phyloP scores from a whole-genome alignment of 495 filamentous ascomycete species.

The Amphirosellinia nigrospora region DNA sequence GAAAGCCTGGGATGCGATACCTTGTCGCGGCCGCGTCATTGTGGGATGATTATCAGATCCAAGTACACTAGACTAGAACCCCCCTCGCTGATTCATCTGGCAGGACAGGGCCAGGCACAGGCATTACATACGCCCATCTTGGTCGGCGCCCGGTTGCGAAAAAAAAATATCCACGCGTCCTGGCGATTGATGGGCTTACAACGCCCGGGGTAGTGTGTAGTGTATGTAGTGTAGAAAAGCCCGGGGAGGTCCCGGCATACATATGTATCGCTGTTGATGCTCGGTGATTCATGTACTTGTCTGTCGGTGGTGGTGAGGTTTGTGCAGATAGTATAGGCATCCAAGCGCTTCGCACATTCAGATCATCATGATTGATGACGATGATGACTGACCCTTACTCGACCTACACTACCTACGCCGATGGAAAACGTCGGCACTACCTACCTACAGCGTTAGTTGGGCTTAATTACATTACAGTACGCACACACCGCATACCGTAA shows the following conservation, averaged over 20 bases:
- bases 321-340: background rate
- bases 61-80: no score
- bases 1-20: slow-evolving; percentile 21
- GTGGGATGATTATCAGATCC: slow-evolving; percentile 26
- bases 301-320: background rate
- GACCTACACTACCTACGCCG: no score
- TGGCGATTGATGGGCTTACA: background rate
- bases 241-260: background rate
- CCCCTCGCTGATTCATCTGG: slow-evolving; percentile 12
- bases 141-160: background rate
- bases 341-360: slow-evolving; percentile 6
- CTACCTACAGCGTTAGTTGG: background rate
- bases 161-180: slow-evolving; percentile 15
- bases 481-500: slow-evolving; percentile 11
- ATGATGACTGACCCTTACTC: no score
- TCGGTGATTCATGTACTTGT: background rate
- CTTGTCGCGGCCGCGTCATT: slow-evolving; percentile 25
- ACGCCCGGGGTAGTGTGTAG: background rate
- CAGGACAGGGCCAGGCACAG: no score
- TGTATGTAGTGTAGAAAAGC: no score
- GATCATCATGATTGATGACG: slow-evolving; percentile 14
- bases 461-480: slow-evolving; percentile 12
- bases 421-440: background rate
- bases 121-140: background rate
- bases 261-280: background rate